A percentile compares a stretch with the other conserved stretches of the same genome.
These are phyloP conservation scores for Mucor sp. DNA, from an alignment of 371 early-diverging fungal species.

Conservation along the genomic window DNA sequence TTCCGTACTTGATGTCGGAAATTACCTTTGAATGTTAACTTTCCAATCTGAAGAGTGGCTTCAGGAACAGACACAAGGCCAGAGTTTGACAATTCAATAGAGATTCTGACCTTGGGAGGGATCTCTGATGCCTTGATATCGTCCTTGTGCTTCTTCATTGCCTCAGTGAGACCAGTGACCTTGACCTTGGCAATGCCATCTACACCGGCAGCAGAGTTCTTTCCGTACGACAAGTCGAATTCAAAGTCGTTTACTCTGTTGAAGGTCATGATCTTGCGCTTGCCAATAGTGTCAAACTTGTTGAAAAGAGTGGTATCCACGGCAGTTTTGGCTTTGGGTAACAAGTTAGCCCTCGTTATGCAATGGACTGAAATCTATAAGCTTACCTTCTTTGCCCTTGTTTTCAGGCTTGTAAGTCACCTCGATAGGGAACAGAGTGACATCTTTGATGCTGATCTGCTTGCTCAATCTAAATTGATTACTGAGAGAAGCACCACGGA, in stretches of 20 bases:
- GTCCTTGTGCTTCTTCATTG: conserved; percentile 67
- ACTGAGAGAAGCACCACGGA: conserved; percentile 86
- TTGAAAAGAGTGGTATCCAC: conserved; percentile 62
- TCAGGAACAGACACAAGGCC: conserved; percentile 66
- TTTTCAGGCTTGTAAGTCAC: conserved; percentile 70
- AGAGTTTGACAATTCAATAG: conserved; percentile 71
- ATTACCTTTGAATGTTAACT: conserved; percentile 45
- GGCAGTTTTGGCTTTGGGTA: conserved; percentile 2
- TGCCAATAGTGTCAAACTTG: conserved; percentile 68
- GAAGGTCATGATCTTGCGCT: conserved; percentile 84
- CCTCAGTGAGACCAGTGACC: conserved; percentile 73
- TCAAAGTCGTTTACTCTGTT: conserved; percentile 81
- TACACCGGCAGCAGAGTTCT: conserved; percentile 28
- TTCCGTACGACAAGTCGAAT: conserved; percentile 70
- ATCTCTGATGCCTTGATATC: conserved; percentile 49
- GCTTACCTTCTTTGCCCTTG: conserved; percentile 34
- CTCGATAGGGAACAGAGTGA: conserved; percentile 76
- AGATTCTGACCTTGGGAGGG: conserved; percentile 81
- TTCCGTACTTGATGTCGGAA: background rate
- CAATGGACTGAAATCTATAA: background rate
- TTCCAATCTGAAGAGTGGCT: conserved; percentile 56
- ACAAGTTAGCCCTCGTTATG: background rate
- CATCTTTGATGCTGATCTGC: conserved; percentile 85
- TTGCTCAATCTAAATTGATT: conserved; percentile 83
- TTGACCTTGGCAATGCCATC: conserved; percentile 63